A percentile compares a stretch with the other conserved stretches of the same genome.
phyloP scores from a whole-genome alignment of 257 asterid species.

The Solanum peruvianum region DNA sequence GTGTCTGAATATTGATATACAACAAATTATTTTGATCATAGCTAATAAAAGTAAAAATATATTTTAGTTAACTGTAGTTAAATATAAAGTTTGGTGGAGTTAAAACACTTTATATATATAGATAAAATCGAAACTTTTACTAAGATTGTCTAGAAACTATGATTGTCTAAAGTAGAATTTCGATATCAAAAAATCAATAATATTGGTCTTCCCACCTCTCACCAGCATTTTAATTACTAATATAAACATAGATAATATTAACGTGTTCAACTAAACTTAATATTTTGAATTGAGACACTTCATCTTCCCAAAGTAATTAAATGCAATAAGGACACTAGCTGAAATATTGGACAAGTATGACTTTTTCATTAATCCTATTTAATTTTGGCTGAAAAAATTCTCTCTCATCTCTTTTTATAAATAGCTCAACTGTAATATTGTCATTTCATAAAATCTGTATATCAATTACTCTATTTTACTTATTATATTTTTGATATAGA shows the following conservation, averaged over 20 bases:
- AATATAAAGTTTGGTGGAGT: not conserved
- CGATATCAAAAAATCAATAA: too few relatives aligned
- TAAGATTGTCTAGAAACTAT: rapidly evolving
- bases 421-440: too few relatives aligned
- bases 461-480: rapidly evolving
- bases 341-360: not conserved
- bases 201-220: too few relatives aligned
- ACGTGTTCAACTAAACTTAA: not conserved
- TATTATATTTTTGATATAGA: too few relatives aligned
- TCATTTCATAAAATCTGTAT: too few relatives aligned
- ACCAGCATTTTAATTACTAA: not conserved
- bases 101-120: not conserved
- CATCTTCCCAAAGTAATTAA: not conserved
- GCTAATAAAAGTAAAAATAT: not conserved
- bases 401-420: not conserved
- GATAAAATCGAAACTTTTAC: not conserved
- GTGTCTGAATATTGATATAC: not conserved
- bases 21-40: too few relatives aligned
- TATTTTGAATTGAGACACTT: not conserved
- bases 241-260: not conserved
- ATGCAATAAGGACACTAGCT: not conserved
- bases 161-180: too few relatives aligned
- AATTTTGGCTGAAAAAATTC: not conserved
- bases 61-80: not conserved
- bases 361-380: not conserved